Conservation (phyloP, 345 rosid genomes). For the Carallia pectinifolia region DNA sequence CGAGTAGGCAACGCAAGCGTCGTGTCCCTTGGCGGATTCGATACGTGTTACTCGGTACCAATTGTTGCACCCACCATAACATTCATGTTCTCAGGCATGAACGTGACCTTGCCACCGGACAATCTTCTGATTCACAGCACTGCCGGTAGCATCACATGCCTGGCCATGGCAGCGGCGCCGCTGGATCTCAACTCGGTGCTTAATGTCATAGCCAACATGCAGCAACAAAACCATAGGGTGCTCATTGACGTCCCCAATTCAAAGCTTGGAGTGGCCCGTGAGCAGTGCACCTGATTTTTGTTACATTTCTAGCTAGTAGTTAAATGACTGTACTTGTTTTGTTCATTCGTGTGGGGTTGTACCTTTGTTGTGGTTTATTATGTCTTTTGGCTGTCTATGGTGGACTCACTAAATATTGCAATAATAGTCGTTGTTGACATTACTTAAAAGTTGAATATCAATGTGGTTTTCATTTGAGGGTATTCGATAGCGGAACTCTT, state of each 20-base stretch:
- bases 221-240: slow-evolving; percentile 91
- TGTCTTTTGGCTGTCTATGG: neutral
- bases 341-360: neutral
- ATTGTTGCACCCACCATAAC: slow-evolving; percentile 69
- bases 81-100: slow-evolving; percentile 84
- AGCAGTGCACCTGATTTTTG: slow-evolving; percentile 52
- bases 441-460: neutral
- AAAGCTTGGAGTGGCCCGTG: slow-evolving; percentile 85
- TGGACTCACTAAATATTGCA: neutral
- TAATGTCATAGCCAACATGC: slow-evolving; percentile 92
- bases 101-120: slow-evolving; percentile 73
- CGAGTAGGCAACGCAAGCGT: slow-evolving; percentile 51
- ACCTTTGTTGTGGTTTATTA: neutral
- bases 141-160: slow-evolving; percentile 65
- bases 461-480: no score
- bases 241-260: slow-evolving; percentile 77
- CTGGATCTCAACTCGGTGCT: slow-evolving; percentile 80
- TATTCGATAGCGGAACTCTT: no score
- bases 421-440: neutral
- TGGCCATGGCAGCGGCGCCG: slow-evolving; percentile 91
- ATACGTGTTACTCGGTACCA: slow-evolving; percentile 84
- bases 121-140: slow-evolving; percentile 86
- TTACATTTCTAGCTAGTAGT: neutral
- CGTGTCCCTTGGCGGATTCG: slow-evolving; percentile 84
- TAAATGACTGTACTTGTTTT: neutral